Conservation (phyloP, 306 rosid genomes). For the Rosa multiflora region DNA sequence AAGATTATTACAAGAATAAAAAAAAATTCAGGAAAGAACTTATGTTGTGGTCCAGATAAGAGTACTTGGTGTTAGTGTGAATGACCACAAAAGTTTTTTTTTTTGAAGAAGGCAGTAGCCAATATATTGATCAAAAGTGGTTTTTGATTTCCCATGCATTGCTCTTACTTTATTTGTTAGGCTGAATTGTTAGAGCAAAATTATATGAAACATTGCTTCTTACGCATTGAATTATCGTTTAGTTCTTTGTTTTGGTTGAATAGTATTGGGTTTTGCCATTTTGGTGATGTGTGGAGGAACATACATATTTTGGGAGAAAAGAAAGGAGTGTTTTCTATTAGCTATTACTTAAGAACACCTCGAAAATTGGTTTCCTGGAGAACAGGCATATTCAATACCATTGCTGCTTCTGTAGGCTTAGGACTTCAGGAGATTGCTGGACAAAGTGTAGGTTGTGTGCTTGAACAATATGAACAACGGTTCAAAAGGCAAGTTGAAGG, state of each 20-base stretch:
- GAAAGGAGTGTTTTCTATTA: neutral
- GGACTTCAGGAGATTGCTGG: conserved; percentile 13
- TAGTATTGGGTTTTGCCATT: neutral
- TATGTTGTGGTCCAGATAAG: neutral
- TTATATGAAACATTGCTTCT: neutral
- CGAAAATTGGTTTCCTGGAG: conserved; percentile 4
- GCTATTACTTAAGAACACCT: neutral
- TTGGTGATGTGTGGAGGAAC: neutral
- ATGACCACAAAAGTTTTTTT: neutral
- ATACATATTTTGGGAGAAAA: neutral
- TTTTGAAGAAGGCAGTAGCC: too few relatives aligned
- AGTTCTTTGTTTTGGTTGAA: neutral
- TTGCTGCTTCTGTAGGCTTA: conserved; percentile 12
- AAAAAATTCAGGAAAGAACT: neutral
- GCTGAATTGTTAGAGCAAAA: neutral
- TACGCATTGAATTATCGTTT: neutral
- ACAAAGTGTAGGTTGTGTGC: conserved; percentile 9
- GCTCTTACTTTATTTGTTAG: neutral
- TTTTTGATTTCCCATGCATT: conserved; percentile 4
- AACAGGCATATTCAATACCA: conserved; percentile 5
- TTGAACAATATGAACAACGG: conserved; percentile 17
- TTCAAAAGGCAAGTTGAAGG: conserved; percentile 22
- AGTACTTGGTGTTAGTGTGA: neutral
- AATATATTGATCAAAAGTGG: neutral
- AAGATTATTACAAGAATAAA: neutral